These are phyloP conservation scores for Acanthamoeba healyi DNA, from an alignment of 208 protist genomes.

Conservation along the genomic window DNA sequence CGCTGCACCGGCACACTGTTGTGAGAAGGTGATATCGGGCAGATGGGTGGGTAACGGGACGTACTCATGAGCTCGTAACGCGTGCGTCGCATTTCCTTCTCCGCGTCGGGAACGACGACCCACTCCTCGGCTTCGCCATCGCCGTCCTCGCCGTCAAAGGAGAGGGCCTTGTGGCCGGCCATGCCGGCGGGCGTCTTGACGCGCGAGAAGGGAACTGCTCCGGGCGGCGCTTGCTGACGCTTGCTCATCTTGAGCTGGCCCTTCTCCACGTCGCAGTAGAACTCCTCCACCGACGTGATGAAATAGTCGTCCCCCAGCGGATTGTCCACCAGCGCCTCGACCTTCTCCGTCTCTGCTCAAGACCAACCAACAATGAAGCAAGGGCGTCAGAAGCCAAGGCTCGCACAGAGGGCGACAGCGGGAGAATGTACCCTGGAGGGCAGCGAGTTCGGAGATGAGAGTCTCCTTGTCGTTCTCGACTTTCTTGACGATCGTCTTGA, in stretches of 20 bases:
- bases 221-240: neutral
- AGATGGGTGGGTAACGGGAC: neutral
- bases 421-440: neutral
- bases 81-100: conserved; percentile 27
- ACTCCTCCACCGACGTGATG: conserved; percentile 54
- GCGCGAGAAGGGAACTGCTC: neutral
- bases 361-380: neutral
- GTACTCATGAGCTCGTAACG: conserved; percentile 13
- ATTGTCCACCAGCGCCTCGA: neutral
- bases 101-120: neutral
- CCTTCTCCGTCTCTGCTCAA: neutral
- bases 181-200: neutral
- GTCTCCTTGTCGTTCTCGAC: conserved; percentile 11
- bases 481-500: conserved; percentile 10
- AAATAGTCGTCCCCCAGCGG: conserved; percentile 50
- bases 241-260: conserved; percentile 43
- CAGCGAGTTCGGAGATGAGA: neutral
- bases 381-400: neutral
- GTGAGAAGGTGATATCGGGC: neutral
- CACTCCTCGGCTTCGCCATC: neutral
- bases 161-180: neutral
- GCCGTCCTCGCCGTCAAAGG: neutral
- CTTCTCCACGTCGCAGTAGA: conserved; percentile 56
- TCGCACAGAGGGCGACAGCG: neutral
- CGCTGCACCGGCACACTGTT: neutral